Percentiles rank a stretch among this genome's conserved stretches.
phyloP scores from a whole-genome alignment of 768 basidiomycete genomes.

The Neoboletus brunneissimus region DNA sequence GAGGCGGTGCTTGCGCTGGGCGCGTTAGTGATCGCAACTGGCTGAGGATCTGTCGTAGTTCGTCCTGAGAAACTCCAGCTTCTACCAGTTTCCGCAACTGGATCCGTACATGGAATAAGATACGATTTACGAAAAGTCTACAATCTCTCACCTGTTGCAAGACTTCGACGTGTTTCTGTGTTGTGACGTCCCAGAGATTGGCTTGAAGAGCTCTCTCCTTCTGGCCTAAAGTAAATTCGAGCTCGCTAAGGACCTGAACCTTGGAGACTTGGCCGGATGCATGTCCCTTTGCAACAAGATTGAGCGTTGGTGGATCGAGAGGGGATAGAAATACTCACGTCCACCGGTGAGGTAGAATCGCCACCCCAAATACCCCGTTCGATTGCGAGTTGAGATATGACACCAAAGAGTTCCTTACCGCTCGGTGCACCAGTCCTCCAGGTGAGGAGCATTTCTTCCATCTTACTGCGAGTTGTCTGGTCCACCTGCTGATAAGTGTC shows the following conservation, averaged over 20 bases:
- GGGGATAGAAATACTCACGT: constrained; percentile 34
- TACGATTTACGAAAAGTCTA: not conserved
- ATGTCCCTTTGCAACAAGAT: constrained; percentile 29
- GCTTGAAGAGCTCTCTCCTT: constrained; percentile 71
- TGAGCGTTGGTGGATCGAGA: not conserved
- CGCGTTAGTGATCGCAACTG: constrained; percentile 67
- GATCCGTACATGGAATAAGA: constrained; percentile 5
- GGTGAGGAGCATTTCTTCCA: constrained; percentile 96
- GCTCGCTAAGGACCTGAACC: constrained; percentile 76
- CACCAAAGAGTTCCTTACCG: constrained; percentile 82
- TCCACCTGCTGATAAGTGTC: constrained; percentile 88
- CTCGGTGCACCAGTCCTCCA: constrained; percentile 87
- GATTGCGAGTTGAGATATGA: constrained; percentile 73
- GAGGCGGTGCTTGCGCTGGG: constrained; percentile 32
- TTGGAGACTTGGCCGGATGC: constrained; percentile 57
- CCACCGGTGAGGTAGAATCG: constrained; percentile 37
- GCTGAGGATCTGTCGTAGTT: constrained; percentile 69
- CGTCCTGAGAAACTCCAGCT: constrained; percentile 75
- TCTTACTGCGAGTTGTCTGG: constrained; percentile 79
- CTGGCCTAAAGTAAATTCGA: constrained; percentile 77
- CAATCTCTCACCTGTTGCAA: constrained; percentile 68
- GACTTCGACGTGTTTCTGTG: constrained; percentile 72
- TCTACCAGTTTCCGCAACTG: constrained; percentile 74
- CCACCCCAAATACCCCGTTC: constrained; percentile 83
- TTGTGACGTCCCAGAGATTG: constrained; percentile 68